Base-by-base conservation (phyloP, 2,329 filamentous ascomycete genomes). In the Colletotrichum cuscutae region DNA sequence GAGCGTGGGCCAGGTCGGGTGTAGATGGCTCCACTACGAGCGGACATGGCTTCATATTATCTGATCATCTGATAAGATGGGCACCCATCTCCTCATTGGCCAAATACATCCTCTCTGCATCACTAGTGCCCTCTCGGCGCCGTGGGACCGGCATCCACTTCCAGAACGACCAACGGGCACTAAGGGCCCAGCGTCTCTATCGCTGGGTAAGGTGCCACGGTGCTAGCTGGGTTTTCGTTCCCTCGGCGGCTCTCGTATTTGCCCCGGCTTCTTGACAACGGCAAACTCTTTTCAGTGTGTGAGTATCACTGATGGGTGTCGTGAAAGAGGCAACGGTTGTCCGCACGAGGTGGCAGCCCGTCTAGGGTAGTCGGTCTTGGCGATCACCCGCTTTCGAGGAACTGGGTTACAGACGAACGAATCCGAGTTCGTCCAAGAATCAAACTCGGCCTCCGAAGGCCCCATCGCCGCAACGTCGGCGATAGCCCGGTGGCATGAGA, bases 61-160 rank as follows among this genome's bases (percentile, higher is more conserved):
- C 71, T 74, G 74, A 75, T 74, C 72, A 75, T 75, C 74, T 74
- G 74, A 75, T 75, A 69, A 75, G 74, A 75, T 75, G 74, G 62
- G 62, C 62, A 28, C 53, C 57, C 24, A n/a, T 9, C 24, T 19
- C 52, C 22, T 28, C 37, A 75, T 74, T 75, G 54, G 74, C 11
- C 19, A 26, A 4, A 56, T 4, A 1, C 58, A 71, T 71, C 69
- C 53, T n/a, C 56, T 46, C 26, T 63, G 64, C 64, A 63, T 68
- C 58, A 72, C 49, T 68, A 68, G 69, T 46, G 64, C n/a, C 22
- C 30, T 59, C 69, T 72, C 65, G 69, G 69, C 64, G 58, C 52
- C 49, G 58, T 49, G 64, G 64, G 65, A 35, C 69, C 35, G 24
- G 19, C 26, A 57, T 61, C 64, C 53, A 30, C 32, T 19, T 71